Evolutionary conservation across 2,329 filamentous ascomycete genomes (phyloP).

Genomic region (Sporothrix globosa): DNA sequence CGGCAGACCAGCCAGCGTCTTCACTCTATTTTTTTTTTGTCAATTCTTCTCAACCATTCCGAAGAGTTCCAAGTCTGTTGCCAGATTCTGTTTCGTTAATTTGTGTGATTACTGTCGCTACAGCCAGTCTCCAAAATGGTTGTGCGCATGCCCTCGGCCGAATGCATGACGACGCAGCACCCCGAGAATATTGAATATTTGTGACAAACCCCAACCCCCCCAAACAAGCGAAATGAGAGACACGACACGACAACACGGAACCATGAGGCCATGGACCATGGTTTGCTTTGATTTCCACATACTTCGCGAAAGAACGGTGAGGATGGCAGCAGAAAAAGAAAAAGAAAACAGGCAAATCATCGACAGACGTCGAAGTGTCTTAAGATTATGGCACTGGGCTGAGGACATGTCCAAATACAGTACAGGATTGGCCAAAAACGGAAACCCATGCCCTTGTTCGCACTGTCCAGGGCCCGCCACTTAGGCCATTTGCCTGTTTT

Average conservation of each 20-base stretch:
- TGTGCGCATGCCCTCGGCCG: slow-evolving; percentile 10
- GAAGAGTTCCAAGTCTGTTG: no score
- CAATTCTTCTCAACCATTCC: no score
- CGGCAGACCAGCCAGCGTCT: no score
- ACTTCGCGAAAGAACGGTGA: neutral
- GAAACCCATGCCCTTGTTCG: neutral
- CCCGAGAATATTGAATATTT: neutral
- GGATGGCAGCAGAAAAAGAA: neutral
- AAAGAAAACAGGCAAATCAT: neutral
- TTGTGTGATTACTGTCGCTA: neutral
- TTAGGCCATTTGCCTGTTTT: neutral
- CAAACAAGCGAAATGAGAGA: neutral
- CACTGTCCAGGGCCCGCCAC: neutral
- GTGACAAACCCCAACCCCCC: no score
- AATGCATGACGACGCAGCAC: neutral
- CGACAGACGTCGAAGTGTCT: neutral
- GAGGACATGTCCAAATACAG: neutral
- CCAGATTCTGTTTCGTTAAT: neutral
- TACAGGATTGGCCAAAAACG: neutral
- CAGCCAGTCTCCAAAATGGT: neutral
- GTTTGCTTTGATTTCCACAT: neutral
- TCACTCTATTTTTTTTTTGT: no score
- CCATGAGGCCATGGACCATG: neutral
- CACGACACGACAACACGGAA: slow-evolving; percentile 20
- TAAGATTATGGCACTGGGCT: neutral